These are phyloP conservation scores for Alnus glutinosa DNA, from an alignment of 306 rosid genomes.

Conservation along the genomic window DNA sequence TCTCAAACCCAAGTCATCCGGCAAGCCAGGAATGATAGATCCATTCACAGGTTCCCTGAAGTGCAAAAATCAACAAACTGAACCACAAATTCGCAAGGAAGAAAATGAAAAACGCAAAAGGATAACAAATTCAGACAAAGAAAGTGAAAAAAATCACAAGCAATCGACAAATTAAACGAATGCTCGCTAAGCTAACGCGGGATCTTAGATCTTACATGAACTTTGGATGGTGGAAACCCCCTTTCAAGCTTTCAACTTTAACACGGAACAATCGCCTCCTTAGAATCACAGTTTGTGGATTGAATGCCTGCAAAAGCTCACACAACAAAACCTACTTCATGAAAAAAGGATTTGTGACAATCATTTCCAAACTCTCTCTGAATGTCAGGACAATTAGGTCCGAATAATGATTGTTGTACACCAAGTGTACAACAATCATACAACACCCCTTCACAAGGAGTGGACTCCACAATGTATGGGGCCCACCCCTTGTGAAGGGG, in stretches of 20 bases:
- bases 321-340: not conserved
- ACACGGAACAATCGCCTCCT: not conserved
- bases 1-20: slow-evolving; percentile 36
- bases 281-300: not conserved
- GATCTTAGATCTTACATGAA: not conserved
- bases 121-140: not conserved
- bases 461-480: too few species aligned
- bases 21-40: slow-evolving; percentile 34
- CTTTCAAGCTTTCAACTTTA: not conserved
- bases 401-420: too few species aligned
- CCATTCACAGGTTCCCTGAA: slow-evolving; percentile 18
- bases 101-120: not conserved
- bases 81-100: not conserved
- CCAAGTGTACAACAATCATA: too few species aligned
- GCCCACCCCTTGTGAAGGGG: too few species aligned
- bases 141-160: not conserved
- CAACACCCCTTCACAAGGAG: too few species aligned
- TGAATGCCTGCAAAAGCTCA: not conserved
- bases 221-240: not conserved
- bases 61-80: not conserved
- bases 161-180: not conserved
- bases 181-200: not conserved
- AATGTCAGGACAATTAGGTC: too few species aligned
- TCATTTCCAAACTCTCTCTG: not conserved
- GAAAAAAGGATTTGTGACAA: not conserved